phyloP scores from a whole-genome alignment of 345 rosid genomes.

The Salix caprea region DNA sequence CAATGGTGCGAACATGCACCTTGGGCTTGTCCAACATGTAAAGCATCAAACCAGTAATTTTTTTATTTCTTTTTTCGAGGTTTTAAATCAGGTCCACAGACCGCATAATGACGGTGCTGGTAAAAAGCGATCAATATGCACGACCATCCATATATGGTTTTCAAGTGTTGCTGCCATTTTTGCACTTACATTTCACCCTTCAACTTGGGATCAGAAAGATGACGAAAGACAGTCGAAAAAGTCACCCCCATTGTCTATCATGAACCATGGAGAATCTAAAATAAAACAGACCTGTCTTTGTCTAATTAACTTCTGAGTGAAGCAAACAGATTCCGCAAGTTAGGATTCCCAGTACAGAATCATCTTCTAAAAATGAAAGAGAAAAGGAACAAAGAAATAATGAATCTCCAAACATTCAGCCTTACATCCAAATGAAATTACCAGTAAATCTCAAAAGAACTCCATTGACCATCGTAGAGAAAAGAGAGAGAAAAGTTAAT shows the following conservation, averaged over 20 bases:
- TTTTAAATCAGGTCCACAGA: conserved; percentile 20
- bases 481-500: not conserved
- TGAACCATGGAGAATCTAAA: conserved; percentile 15
- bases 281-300: conserved; percentile 12
- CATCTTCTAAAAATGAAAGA: not conserved
- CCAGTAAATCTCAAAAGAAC: not conserved
- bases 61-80: not conserved
- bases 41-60: not conserved
- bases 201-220: conserved; percentile 34
- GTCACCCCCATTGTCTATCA: conserved; percentile 5
- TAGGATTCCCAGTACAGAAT: not conserved
- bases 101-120: conserved; percentile 13
- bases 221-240: conserved; percentile 22
- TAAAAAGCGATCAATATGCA: conserved; percentile 1
- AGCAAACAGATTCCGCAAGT: not conserved
- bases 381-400: too few relatives aligned
- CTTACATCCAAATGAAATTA: not conserved
- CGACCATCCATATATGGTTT: conserved; percentile 24
- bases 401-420: not conserved
- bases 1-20: conserved; percentile 12
- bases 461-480: not conserved
- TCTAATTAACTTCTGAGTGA: conserved; percentile 8
- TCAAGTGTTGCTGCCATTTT: not conserved
- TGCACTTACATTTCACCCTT: conserved; percentile 15
- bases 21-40: conserved; percentile 14